A percentile compares a stretch with the other conserved stretches of the same genome.
Evolutionary conservation across 768 basidiomycete species (phyloP).

Genomic region (Ramaria rubella): DNA sequence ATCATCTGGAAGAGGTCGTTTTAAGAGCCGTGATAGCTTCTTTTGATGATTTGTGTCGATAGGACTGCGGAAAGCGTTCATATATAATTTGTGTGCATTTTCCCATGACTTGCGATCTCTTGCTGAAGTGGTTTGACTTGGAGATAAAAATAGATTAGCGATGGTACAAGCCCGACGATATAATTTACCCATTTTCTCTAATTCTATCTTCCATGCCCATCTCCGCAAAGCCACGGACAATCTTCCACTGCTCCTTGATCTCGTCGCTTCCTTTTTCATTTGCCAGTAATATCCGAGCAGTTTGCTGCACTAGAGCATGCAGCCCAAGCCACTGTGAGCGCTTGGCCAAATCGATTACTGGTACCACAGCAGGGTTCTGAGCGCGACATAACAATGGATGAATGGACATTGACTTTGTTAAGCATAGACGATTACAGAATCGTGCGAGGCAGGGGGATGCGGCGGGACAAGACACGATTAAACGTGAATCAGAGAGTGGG

Average conservation of each 20-base stretch:
- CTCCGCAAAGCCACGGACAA: constrained; percentile 58
- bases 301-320: constrained; percentile 63
- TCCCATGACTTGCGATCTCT: constrained; percentile 58
- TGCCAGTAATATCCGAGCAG: constrained; percentile 55
- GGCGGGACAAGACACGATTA: constrained; percentile 46
- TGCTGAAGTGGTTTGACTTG: constrained; percentile 11
- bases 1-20: constrained; percentile 38
- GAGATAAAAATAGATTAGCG: background rate
- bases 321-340: constrained; percentile 67
- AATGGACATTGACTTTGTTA: constrained; percentile 47
- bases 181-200: constrained; percentile 36
- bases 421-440: constrained; percentile 80
- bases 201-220: constrained; percentile 70
- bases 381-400: constrained; percentile 70
- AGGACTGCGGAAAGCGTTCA: constrained; percentile 60
- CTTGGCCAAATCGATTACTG: constrained; percentile 55
- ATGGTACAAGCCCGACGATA: background rate
- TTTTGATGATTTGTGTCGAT: constrained; percentile 43
- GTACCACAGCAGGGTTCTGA: constrained; percentile 62
- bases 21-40: constrained; percentile 48
- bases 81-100: constrained; percentile 50
- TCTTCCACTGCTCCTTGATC: constrained; percentile 44
- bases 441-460: constrained; percentile 46
- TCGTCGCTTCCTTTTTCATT: constrained; percentile 38
- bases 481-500: constrained; percentile 32